Evolutionary conservation across 257 asterid genomes (phyloP).

Genomic region (Gynochthodes officinalis): DNA sequence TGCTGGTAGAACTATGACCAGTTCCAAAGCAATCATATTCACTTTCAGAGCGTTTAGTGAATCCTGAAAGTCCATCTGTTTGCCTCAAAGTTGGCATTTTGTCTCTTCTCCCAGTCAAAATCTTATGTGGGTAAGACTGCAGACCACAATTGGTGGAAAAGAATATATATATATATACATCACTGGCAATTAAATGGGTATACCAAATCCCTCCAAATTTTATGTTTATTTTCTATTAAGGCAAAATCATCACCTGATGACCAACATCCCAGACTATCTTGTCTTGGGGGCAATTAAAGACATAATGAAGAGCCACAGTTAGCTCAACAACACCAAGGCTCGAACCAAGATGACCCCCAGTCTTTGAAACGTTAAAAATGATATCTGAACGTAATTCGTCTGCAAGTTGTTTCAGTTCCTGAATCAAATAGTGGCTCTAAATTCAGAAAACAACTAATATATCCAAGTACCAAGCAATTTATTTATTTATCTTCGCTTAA

Average conservation of each 20-base stretch:
- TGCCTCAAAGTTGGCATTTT: conserved; percentile 86
- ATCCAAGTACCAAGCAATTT: background rate
- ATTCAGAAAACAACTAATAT: background rate
- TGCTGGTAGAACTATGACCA: conserved; percentile 95
- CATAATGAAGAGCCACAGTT: conserved; percentile 92
- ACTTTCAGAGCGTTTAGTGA: conserved; percentile 92
- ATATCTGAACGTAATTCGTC: conserved; percentile 88
- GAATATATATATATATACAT: too few relatives aligned
- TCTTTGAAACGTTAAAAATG: conserved; percentile 90
- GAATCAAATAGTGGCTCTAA: conserved; percentile 13
- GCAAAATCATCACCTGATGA: conserved; percentile 61
- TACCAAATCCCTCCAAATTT: background rate
- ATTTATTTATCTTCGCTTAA: too few relatives aligned
- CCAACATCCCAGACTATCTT: conserved; percentile 98
- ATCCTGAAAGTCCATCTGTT: conserved; percentile 80
- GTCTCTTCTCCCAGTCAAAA: conserved; percentile 83
- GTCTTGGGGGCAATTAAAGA: conserved; percentile 89
- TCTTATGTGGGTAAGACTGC: conserved; percentile 96
- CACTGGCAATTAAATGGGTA: background rate
- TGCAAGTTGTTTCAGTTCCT: conserved; percentile 94
- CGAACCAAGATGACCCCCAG: conserved; percentile 98
- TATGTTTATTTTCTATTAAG: background rate
- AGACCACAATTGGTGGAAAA: background rate
- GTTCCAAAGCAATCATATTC: conserved; percentile 92
- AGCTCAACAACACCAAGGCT: conserved; percentile 97